These are phyloP conservation scores for Boletus subparvulus DNA, from an alignment of 768 basidiomycete species.

Conservation along the genomic window DNA sequence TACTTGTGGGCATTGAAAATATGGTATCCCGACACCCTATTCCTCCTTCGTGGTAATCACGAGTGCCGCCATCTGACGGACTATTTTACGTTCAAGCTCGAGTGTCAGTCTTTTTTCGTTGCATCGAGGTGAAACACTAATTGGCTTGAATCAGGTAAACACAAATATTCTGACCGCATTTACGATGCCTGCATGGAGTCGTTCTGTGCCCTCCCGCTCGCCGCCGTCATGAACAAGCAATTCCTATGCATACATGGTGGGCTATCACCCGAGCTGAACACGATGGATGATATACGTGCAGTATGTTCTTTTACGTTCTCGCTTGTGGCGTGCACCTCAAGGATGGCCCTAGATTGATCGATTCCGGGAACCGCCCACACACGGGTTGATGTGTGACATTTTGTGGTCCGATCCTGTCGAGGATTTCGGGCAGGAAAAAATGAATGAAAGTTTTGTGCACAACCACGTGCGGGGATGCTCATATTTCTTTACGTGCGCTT, in stretches of 20 bases:
- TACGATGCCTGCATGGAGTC: constrained; percentile 99
- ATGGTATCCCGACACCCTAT: constrained; percentile 97
- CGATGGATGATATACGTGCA: constrained; percentile 88
- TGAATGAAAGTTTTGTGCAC: constrained; percentile 84
- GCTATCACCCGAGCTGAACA: constrained; percentile 91
- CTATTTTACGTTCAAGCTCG: constrained; percentile 98
- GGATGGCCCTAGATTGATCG: constrained; percentile 73
- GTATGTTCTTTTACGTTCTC: constrained; percentile 45
- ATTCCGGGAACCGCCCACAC: constrained; percentile 97
- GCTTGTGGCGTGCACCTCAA: background rate
- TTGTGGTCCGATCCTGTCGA: constrained; percentile 98
- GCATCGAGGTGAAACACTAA: constrained; percentile 3
- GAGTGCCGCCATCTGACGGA: constrained; percentile 98
- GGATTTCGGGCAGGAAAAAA: constrained; percentile 95
- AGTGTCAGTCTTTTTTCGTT: constrained; percentile 61
- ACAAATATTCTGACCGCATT: constrained; percentile 95
- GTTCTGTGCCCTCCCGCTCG: constrained; percentile 92
- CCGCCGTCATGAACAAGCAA: constrained; percentile 99
- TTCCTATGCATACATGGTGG: constrained; percentile 99
- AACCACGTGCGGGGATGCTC: constrained; percentile 97
- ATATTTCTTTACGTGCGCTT: constrained; percentile 83
- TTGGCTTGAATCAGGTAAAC: constrained; percentile 66
- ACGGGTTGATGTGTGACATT: constrained; percentile 98
- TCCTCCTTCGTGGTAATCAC: constrained; percentile 96
- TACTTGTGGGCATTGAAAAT: constrained; percentile 99